Evolutionary conservation across 2,329 filamentous ascomycete genomes (phyloP).

Genomic region (Colletotrichum limetticola): DNA sequence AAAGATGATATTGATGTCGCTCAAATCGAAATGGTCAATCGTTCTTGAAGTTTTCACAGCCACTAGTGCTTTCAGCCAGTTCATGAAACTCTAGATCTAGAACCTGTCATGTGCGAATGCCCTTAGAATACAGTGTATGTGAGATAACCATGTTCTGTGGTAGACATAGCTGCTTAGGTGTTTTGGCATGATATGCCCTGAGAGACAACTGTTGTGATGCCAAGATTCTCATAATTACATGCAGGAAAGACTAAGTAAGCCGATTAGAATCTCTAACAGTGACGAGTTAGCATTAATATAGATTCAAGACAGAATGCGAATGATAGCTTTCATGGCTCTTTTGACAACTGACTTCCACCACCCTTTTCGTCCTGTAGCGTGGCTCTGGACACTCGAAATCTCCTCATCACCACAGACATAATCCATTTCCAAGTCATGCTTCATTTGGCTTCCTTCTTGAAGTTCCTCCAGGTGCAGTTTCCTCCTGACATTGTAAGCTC

Average conservation of each 20-base stretch:
- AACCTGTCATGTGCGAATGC: too few relatives aligned
- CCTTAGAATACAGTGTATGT: too few relatives aligned
- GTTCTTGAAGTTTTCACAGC: not conserved
- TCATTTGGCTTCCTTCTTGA: not conserved
- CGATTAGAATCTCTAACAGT: too few relatives aligned
- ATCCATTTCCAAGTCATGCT: not conserved
- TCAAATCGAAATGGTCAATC: not conserved
- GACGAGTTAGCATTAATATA: too few relatives aligned
- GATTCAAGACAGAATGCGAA: not conserved
- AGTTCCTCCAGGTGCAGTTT: not conserved
- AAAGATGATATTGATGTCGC: not conserved
- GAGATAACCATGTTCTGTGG: too few relatives aligned
- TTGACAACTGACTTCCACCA: not conserved
- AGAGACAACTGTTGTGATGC: too few relatives aligned
- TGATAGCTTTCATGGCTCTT: not conserved
- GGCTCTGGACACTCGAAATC: too few relatives aligned
- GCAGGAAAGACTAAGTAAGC: too few relatives aligned
- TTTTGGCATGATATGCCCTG: too few relatives aligned
- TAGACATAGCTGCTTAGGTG: too few relatives aligned
- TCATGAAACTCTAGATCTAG: not conserved
- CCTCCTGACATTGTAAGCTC: slow-evolving; percentile 4
- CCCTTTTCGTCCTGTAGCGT: not conserved
- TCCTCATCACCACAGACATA: not conserved
- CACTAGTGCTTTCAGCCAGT: not conserved
- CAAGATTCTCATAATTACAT: too few relatives aligned